A percentile compares a stretch with the other conserved stretches of the same genome.
phyloP scores from a whole-genome alignment of 352 stramenopile genomes.

The Globisporangium abappressorium region DNA sequence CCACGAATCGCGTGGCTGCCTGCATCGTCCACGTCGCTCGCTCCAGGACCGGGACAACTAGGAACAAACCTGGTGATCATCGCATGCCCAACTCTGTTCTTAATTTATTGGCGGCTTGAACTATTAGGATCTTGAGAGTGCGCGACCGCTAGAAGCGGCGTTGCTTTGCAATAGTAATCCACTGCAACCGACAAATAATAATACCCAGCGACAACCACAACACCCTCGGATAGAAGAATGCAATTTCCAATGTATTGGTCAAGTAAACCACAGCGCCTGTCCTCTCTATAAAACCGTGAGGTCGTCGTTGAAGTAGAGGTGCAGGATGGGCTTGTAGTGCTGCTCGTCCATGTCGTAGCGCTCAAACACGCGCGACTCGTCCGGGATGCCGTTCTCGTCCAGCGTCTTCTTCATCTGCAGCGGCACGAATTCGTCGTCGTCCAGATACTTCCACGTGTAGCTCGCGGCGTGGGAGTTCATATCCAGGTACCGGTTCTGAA shows the following conservation, averaged over 20 bases:
- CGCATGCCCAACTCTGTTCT: background rate
- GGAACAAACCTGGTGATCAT: constrained; percentile 18
- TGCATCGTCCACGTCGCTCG: background rate
- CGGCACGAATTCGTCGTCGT: constrained; percentile 86
- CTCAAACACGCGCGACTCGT: constrained; percentile 82
- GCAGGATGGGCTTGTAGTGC: constrained; percentile 83
- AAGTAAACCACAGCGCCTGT: background rate
- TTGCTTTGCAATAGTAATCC: background rate
- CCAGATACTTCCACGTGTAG: constrained; percentile 92
- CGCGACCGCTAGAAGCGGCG: background rate
- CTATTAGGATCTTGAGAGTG: background rate
- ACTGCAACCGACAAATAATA: background rate
- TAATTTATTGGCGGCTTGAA: background rate
- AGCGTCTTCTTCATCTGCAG: constrained; percentile 88
- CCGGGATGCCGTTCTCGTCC: constrained; percentile 83
- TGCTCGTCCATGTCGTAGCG: constrained; percentile 87
- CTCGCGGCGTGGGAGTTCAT: constrained; percentile 88
- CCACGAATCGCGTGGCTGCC: background rate
- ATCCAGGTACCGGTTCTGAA: constrained; percentile 81
- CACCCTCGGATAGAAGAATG: background rate
- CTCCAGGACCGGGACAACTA: background rate
- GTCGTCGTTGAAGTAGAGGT: constrained; percentile 94
- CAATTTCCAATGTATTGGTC: background rate
- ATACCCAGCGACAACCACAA: background rate
- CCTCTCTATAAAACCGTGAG: constrained; percentile 65